A percentile compares a stretch with the other conserved stretches of the same genome.
Evolutionary conservation across 2,329 filamentous ascomycete genomes (phyloP).

Genomic region (Colletotrichum scovillei): DNA sequence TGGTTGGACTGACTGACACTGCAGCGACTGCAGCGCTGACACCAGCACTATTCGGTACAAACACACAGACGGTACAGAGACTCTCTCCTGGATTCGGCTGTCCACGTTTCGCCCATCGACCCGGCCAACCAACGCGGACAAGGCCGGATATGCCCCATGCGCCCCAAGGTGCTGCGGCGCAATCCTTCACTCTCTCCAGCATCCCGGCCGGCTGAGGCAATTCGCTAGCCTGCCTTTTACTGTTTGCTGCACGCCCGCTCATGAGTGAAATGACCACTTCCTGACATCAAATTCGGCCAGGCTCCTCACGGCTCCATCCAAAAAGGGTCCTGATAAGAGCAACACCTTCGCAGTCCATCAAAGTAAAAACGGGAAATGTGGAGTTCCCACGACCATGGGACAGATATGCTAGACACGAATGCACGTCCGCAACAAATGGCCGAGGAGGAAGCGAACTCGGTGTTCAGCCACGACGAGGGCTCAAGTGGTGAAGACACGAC

Average conservation of each 20-base stretch:
- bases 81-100: conserved; percentile 2
- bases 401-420: conserved; percentile 41
- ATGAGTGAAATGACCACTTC: conserved; percentile 32
- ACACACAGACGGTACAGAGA: too few species aligned
- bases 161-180: conserved; percentile 18
- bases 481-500: conserved; percentile 50
- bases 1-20: not conserved
- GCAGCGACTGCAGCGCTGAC: not conserved
- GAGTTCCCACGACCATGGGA: conserved; percentile 41
- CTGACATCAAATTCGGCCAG: conserved; percentile 31
- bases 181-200: conserved; percentile 22
- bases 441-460: conserved; percentile 51
- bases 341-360: conserved; percentile 17
- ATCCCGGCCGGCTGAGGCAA: conserved; percentile 32
- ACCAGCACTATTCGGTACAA: not conserved
- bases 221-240: conserved; percentile 6
- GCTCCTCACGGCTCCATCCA: conserved; percentile 29
- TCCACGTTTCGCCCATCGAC: conserved; percentile 15
- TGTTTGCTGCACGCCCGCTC: conserved; percentile 21
- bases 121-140: conserved; percentile 16
- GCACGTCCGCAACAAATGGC: conserved; percentile 43
- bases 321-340: conserved; percentile 33
- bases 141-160: conserved; percentile 28
- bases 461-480: conserved; percentile 49
- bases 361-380: conserved; percentile 40